Base-by-base conservation (phyloP, 1,139 yeast species). In the Lodderomyces parapsilosis region DNA sequence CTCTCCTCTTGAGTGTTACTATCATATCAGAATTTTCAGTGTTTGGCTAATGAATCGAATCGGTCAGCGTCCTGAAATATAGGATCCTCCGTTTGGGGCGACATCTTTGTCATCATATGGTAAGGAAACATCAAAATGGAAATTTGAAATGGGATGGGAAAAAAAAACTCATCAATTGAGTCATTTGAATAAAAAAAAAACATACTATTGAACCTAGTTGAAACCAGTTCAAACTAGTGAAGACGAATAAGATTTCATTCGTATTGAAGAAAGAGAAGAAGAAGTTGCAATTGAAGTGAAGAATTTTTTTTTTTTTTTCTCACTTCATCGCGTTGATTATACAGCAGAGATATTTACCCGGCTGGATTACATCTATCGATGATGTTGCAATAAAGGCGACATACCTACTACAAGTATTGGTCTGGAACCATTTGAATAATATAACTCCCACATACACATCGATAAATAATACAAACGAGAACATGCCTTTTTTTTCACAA, bases 81-180 rank as follows among this genome's bases (percentile, higher is more conserved):
- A 72, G 77, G 77, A 68, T 59, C 76, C 77, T 73, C 78, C 77
- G 78, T 65, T 62, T 73, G 78, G 78, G 78, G 78, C 78, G 78
- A 73, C 78, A 71, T 53, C 67, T 56, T 43, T 63, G 78, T 73
- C 78, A 73, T 73, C 78, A 70, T 42, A 36, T 41, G n/a, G n/a
- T 39, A 46, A 45, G 8, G 8, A 20, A 20, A 20, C 23, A 24
- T 24, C 24, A 9, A 22, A 9, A 22, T 6, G 24, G 6, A 22
- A 22, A 22, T 22, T 6, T 22, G 9, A 22, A 22, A 9, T 22
- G 24, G 6, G 6, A 22, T 22, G 24, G 24, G 6, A 22, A n/a
- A 20, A 20, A 8, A 20, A 20, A 20, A 20, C 23, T 6, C 5
- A 20, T 20, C 23, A 8, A 20, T 20, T 20, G 28, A 24, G 10